Conservation (phyloP, 2,329 filamentous ascomycete genomes). For the Ceratocystis cacaofunesta region DNA sequence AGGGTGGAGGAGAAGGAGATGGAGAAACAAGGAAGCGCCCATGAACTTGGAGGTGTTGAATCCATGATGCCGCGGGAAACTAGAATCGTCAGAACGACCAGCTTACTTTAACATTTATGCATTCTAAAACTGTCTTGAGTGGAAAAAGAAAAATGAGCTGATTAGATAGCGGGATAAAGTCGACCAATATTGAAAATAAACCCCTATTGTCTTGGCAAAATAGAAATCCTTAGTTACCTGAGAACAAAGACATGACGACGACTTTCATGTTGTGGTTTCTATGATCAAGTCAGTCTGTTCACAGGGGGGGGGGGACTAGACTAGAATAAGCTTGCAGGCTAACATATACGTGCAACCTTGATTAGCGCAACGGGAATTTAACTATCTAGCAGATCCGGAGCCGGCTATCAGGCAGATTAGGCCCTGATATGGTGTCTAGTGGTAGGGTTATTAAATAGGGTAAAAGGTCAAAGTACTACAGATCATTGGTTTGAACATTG, state of each 20-base stretch:
- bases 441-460: not conserved
- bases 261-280: not conserved
- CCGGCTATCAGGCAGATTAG: not conserved
- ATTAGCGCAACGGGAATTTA: too few species aligned
- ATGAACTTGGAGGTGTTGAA: not conserved
- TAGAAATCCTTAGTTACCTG: not conserved
- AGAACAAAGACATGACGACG: not conserved
- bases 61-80: not conserved
- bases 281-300: too few species aligned
- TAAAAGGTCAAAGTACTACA: not conserved
- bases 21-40: not conserved
- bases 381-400: not conserved
- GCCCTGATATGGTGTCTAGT: too few species aligned
- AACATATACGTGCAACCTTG: too few species aligned
- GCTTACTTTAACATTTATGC: not conserved
- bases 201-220: not conserved
- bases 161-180: not conserved
- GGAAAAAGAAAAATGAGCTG: not conserved
- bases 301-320: too few species aligned
- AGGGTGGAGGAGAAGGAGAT: not conserved
- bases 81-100: not conserved
- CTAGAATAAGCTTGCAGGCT: too few species aligned
- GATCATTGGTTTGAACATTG: not conserved
- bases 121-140: not conserved
- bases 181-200: not conserved